Base-by-base conservation (phyloP, 2,329 filamentous ascomycete species). In the Onygenales sp. region DNA sequence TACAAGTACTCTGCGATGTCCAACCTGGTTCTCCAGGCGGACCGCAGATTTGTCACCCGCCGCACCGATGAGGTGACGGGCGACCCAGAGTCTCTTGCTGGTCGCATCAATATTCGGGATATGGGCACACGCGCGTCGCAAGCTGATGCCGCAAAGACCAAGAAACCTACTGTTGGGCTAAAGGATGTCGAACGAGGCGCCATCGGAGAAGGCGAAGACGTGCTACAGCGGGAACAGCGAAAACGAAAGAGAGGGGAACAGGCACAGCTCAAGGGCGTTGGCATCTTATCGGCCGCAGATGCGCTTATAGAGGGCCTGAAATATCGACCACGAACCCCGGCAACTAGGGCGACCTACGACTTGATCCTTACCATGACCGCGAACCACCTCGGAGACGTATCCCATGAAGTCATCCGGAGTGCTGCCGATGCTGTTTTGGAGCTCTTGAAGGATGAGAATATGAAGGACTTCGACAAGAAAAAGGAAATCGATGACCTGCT, bases 1-100 rank as follows among this genome's bases (percentile, higher is more conserved):
- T 96, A 95, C 82, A 96, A 96, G 75, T 95, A 96, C 82, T 90
- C 90, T 84, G 90, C 88, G 72, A 97, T 98, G 93, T 98, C 93
- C 77, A 98, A 98, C 84, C 86, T 98, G 89, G 93, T 98, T 69
- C 88, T 98, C 83, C 93, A 98, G 87, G 91, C 90, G 77, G 93
- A 98, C 78, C 86, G 91, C 75, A 86, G 93, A 64, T 97, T 98
- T 70, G 86, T 95, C 64, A 89, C 89, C 59, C 85, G 93, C 70
- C 85, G 90, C 65, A 90, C 85, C 63, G 92, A 98, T 73, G 94
- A 98, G 76, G 85, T 89, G 59, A 97, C 92, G 50, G 93, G 93
- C 64, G 93, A 98, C 70, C 94, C 93, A 50, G 93, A 98, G 75
- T 98, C 94, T 54, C 83, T 98, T 55, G 94, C 93, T 54, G 93